Evolutionary conservation across 768 basidiomycete genomes (phyloP).

Genomic region (Boletus barrowsii): DNA sequence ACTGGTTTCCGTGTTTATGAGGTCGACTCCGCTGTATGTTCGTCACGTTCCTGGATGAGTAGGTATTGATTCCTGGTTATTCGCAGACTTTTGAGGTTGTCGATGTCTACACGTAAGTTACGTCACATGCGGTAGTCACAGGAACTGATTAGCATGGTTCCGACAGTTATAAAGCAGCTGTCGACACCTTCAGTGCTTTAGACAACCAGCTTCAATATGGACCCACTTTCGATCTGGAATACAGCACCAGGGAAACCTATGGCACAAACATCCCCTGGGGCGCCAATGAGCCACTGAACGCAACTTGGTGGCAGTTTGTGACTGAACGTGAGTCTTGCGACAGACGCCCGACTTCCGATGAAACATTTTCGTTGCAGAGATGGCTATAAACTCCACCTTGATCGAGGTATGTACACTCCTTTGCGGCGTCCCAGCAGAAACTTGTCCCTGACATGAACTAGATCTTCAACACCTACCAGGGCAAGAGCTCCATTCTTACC

Average conservation of each 20-base stretch:
- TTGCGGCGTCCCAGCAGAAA: background rate
- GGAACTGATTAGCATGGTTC: background rate
- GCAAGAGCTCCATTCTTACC: conserved; percentile 59
- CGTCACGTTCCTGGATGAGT: background rate
- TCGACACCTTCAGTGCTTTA: conserved; percentile 53
- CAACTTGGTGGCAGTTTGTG: conserved; percentile 80
- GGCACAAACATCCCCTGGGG: conserved; percentile 58
- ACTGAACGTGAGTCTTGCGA: conserved; percentile 58
- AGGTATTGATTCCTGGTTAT: conserved; percentile 1
- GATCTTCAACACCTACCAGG: conserved; percentile 69
- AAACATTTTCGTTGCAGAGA: conserved; percentile 37
- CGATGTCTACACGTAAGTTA: conserved; percentile 70
- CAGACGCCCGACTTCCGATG: background rate
- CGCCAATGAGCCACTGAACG: conserved; percentile 65
- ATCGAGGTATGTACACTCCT: conserved; percentile 45
- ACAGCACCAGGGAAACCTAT: conserved; percentile 67
- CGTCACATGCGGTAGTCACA: background rate
- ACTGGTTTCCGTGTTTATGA: conserved; percentile 60
- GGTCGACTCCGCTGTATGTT: conserved; percentile 52
- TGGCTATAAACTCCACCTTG: conserved; percentile 54
- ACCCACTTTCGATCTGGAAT: conserved; percentile 62
- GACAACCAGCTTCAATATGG: conserved; percentile 55
- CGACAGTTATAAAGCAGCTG: conserved; percentile 62
- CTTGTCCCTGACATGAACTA: conserved; percentile 25
- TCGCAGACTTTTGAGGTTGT: conserved; percentile 73